Base-by-base conservation (phyloP, 1,139 yeast genomes). In the Trichomonascaceae sp. region DNA sequence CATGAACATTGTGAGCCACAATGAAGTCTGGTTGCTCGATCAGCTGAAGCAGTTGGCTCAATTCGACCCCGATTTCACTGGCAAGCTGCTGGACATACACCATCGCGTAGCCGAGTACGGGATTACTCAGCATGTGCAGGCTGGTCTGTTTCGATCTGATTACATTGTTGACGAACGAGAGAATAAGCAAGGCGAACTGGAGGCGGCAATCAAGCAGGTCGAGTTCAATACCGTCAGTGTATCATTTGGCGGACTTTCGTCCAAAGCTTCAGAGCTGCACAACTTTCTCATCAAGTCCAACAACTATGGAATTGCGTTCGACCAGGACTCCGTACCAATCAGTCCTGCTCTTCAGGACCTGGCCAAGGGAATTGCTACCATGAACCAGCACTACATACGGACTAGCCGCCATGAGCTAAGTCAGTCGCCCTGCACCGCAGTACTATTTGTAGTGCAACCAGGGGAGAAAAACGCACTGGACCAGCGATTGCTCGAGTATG, bases 191-290 rank as follows among this genome's bases (percentile, higher is more conserved):
- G 39, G 43, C 17, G 39, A 37, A 5, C 31, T 28, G 18, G 42
- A 43, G n/a, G 11, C 6, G 6, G 23, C 23, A 20, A 77, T 89
- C 50, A 87, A 87, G 52, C 98, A 92, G 56, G 87, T 89, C 35
- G 99, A 89, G 54, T 89, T 87, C 62, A 89, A 89, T 56, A 85
- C 98, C 1, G 87, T 89, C 3, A 79, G 95, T 48, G 94, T 89
- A 2, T 85, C 97, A 1, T 89, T 89, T 63, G 96, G 93, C 16
- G 96, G 93, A 0, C 65, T 89, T 36, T 78, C 95, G 1, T 57
- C 84, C 11, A 79, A 77, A 51, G 87, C 84, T 15, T 81, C 93
- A 15, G 65, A 71, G 46, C 62, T 82, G 39, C 98, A 89, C 55
- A 59, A 67, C 26, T 81, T 51, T 39, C 43, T 60, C 33, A 45